These are phyloP conservation scores for Brasilioporus rufonigricans DNA, from an alignment of 768 basidiomycete genomes.

Conservation along the genomic window DNA sequence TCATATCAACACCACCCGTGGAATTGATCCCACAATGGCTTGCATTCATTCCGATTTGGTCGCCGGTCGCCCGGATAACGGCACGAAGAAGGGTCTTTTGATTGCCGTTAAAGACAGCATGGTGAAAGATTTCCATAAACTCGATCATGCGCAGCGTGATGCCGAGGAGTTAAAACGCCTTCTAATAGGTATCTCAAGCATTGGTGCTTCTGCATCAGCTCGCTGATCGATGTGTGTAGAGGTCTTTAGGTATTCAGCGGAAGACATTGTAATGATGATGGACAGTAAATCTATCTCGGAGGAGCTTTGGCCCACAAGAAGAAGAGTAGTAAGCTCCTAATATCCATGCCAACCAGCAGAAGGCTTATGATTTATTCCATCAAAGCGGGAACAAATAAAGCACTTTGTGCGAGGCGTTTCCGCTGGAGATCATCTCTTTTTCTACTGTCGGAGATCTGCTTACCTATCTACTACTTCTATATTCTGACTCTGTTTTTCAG, in stretches of 20 bases:
- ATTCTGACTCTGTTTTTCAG: constrained; percentile 24
- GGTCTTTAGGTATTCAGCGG: constrained; percentile 35
- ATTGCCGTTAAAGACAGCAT: constrained; percentile 18
- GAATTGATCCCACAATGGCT: constrained; percentile 7
- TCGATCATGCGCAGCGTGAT: constrained; percentile 16
- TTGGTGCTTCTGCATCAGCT: neutral
- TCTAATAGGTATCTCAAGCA: constrained; percentile 21
- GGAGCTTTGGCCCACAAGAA: constrained; percentile 38
- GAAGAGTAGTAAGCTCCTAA: constrained; percentile 41
- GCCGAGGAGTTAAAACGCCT: constrained; percentile 14
- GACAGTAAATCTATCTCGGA: constrained; percentile 31
- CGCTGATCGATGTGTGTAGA: constrained; percentile 23
- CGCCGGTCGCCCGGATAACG: neutral
- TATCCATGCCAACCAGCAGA: neutral
- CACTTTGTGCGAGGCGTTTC: constrained; percentile 43
- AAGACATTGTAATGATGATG: constrained; percentile 44
- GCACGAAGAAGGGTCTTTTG: constrained; percentile 23
- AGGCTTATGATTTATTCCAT: neutral
- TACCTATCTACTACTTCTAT: too few relatives aligned
- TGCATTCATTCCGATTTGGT: neutral
- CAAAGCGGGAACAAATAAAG: constrained; percentile 41
- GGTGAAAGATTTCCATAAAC: neutral
- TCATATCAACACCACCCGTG: neutral
- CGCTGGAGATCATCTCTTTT: constrained; percentile 52
- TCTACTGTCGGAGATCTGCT: constrained; percentile 45